These are phyloP conservation scores for Neurospora crassa DNA, from an alignment of 2,329 filamentous ascomycete genomes.

Conservation along the genomic window DNA sequence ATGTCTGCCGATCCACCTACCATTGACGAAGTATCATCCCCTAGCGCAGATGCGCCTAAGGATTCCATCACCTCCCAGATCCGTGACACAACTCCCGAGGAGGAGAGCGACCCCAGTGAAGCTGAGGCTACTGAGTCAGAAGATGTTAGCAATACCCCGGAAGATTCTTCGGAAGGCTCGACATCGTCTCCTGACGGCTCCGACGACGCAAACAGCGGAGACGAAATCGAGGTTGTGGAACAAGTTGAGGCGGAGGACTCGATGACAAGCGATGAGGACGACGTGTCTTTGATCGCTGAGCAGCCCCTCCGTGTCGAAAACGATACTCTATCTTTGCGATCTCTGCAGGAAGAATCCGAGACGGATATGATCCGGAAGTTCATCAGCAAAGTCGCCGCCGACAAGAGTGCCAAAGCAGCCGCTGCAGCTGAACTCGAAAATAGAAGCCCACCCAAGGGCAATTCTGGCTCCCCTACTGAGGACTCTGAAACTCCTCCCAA, in stretches of 20 bases:
- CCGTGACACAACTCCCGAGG: background rate
- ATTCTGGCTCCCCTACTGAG: conserved; percentile 19
- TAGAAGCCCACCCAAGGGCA: conserved; percentile 16
- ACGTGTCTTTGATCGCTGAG: conserved; percentile 9
- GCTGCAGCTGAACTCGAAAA: conserved; percentile 14
- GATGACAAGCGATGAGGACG: conserved; percentile 12
- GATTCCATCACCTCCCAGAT: background rate
- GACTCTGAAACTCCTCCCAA: conserved; percentile 9
- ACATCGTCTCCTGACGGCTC: background rate
- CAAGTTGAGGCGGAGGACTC: conserved; percentile 12
- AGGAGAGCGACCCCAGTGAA: background rate
- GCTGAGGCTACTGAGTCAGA: background rate
- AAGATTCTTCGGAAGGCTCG: background rate
- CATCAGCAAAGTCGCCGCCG: conserved; percentile 24
- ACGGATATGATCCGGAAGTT: conserved; percentile 26
- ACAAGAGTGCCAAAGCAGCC: conserved; percentile 25
- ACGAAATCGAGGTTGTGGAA: conserved; percentile 1
- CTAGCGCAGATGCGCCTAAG: background rate
- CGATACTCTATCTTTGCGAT: conserved; percentile 16
- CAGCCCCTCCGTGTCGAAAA: conserved; percentile 11
- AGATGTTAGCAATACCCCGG: background rate
- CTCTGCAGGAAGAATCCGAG: conserved; percentile 24
- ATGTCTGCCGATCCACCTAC: background rate
- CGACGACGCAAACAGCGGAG: background rate
- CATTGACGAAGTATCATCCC: background rate